Conservation (phyloP, 1,284 basidiomycete species). For the Wallemia mellicola region DNA sequence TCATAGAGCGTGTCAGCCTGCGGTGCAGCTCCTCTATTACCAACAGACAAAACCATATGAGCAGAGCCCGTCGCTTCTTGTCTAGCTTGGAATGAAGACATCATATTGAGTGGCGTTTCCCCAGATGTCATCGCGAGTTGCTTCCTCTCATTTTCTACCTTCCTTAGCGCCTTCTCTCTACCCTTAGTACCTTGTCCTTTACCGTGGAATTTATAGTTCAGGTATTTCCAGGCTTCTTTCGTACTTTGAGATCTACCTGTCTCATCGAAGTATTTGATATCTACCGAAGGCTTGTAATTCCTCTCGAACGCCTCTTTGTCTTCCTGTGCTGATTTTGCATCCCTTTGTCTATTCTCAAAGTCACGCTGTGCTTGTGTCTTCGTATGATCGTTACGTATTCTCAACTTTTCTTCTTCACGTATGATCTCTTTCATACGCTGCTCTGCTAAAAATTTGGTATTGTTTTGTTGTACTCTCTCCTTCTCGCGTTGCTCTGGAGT, state of each 20-base stretch:
- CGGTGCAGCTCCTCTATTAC: conserved; percentile 34
- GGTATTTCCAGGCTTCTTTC: conserved; percentile 90
- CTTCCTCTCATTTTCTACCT: conserved; percentile 79
- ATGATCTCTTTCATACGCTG: conserved; percentile 42
- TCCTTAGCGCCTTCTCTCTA: conserved; percentile 72
- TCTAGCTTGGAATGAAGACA: conserved; percentile 54
- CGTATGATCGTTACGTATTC: conserved; percentile 35
- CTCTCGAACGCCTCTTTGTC: conserved; percentile 47
- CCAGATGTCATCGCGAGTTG: conserved; percentile 63
- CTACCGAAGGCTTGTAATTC: conserved; percentile 86
- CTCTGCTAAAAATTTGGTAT: conserved; percentile 69
- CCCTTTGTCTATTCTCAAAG: conserved; percentile 69
- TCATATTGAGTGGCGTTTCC: conserved; percentile 78
- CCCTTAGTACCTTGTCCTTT: conserved; percentile 81
- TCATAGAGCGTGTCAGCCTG: not conserved
- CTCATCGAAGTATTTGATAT: conserved; percentile 89
- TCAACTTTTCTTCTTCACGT: conserved; percentile 46
- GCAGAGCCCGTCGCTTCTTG: conserved; percentile 78
- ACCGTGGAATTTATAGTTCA: conserved; percentile 84
- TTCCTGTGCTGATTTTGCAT: conserved; percentile 63
- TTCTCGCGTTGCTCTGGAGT: conserved; percentile 38
- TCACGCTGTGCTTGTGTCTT: conserved; percentile 84
- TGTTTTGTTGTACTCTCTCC: conserved; percentile 50
- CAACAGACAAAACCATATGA: conserved; percentile 72
- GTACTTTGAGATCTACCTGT: conserved; percentile 63